Evolutionary conservation across 2,329 filamentous ascomycete species (phyloP), one percentile per base, ranked within the genome.

Genomic region (Scytalidium sp.): DNA sequence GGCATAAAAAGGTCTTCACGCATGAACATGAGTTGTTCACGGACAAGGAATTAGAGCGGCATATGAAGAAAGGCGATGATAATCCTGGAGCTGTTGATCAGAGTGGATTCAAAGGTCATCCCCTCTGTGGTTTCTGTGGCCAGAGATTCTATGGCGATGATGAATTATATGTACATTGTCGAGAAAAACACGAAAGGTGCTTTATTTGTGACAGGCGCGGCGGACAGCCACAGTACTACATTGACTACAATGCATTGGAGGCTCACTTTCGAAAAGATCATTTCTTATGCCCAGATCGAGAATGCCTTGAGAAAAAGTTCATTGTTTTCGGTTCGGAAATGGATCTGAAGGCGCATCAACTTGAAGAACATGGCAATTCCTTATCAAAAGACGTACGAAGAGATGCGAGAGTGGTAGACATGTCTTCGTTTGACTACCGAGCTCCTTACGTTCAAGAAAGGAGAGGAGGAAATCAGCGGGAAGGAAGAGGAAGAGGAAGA

Each of bases 1-100:
- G 91, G 52, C 92, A 97, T 74, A 99, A 99, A 72, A 97, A 96
- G 65, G 91, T 97, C 27, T 99, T 99, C 61, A 97, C 94, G 1
- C 94, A 99, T 70, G 94, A 99, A 70, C 94, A 99, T 66, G 90
- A 95, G 55, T 78, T 99, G 1, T 97, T 97, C 67, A 87, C 88
- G 1, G 80, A 84, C 54, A 81, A 85, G 55, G 90, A 93, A 59
- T 75, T 97, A 45, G 84, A 88, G 58, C 88, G 83, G 61, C 94
- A 99, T 67, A 95, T 97, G 79, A 88, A 83, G 54, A 84, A 87
- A 55, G 94, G 94, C 50, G 94, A 99, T 63, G 90, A 97, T 66
- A 87, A 87, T 56, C 92, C 93, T 3, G 93, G 94, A 27, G 87
- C 92, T 0, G 76, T 88, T 32, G 90, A 97, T 61, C 94, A 97